Percentiles rank a stretch among this genome's conserved stretches.
phyloP scores from a whole-genome alignment of 164 flowering plant species.

The Taxillus chinensis region DNA sequence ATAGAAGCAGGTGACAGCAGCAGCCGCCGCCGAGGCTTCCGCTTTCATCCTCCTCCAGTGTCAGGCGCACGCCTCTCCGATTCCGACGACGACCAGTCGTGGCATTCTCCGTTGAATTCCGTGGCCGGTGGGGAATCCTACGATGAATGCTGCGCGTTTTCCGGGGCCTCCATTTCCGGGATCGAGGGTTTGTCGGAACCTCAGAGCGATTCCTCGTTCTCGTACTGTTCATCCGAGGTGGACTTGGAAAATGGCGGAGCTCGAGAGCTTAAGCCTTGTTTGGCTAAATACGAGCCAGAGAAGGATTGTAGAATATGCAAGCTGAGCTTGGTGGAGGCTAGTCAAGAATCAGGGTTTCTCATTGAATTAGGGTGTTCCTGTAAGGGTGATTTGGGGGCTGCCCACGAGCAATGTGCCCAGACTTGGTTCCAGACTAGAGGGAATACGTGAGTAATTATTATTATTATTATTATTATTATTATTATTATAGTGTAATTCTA shows the following conservation, averaged over 20 bases:
- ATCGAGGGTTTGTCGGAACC: not conserved
- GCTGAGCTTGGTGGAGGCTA: not conserved
- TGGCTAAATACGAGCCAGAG: not conserved
- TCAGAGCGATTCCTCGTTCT: not conserved
- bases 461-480: not conserved
- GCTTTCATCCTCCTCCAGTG: not conserved
- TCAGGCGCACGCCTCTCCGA: not conserved
- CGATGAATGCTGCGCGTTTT: not conserved
- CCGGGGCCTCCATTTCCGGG: not conserved
- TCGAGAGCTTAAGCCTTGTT: not conserved
- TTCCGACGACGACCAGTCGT: constrained; percentile 2
- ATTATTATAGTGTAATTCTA: not conserved
- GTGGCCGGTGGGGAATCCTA: not conserved
- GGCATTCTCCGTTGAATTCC: not conserved
- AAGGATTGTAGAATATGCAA: not conserved
- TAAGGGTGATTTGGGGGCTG: constrained; percentile 2
- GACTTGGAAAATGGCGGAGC: not conserved
- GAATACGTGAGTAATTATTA: not conserved
- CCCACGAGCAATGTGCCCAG: constrained; percentile 1
- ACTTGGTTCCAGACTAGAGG: constrained; percentile 1
- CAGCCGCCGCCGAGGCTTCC: not conserved
- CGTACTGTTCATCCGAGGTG: not conserved
- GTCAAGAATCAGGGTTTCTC: not conserved
- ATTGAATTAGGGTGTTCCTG: constrained; percentile 1
- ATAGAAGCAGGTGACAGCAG: not conserved